Evolutionary conservation across 192 early-diverging fungal genomes (phyloP).

Genomic region (Backusella circina): DNA sequence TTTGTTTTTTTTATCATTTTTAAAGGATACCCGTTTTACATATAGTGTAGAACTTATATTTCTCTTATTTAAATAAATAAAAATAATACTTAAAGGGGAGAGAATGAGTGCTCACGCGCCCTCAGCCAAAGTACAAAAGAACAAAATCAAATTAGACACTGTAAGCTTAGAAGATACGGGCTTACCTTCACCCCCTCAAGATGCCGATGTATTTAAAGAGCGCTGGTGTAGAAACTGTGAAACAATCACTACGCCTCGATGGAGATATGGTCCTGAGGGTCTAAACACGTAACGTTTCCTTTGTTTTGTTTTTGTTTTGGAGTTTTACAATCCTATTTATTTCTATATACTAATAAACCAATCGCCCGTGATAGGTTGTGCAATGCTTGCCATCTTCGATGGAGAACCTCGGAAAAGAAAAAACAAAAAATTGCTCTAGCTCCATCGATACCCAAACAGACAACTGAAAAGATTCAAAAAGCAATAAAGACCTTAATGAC

Average conservation of each 20-base stretch:
- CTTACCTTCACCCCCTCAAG: neutral
- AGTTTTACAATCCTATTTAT: no score
- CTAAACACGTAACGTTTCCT: slow-evolving; percentile 19
- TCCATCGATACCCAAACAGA: neutral
- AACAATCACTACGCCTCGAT: slow-evolving; percentile 12
- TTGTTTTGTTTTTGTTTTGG: neutral
- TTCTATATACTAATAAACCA: neutral
- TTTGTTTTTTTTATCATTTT: no score
- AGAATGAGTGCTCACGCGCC: neutral
- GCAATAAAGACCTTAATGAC: no score
- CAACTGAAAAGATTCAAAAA: neutral
- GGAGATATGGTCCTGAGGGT: slow-evolving; percentile 18
- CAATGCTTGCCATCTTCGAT: slow-evolving; percentile 25
- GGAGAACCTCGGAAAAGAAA: slow-evolving; percentile 4
- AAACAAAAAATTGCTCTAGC: neutral
- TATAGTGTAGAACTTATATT: no score
- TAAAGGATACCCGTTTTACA: no score
- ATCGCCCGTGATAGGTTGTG: slow-evolving; percentile 11
- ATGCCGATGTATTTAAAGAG: neutral
- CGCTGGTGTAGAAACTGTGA: slow-evolving; percentile 20
- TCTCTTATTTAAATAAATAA: no score
- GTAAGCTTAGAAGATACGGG: neutral
- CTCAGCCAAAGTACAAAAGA: neutral
- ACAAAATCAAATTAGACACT: neutral
- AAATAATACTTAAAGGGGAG: no score